Evolutionary conservation across 495 filamentous ascomycete species (phyloP), one percentile per base, ranked within the genome.

Genomic region (Penicillium paradoxum): DNA sequence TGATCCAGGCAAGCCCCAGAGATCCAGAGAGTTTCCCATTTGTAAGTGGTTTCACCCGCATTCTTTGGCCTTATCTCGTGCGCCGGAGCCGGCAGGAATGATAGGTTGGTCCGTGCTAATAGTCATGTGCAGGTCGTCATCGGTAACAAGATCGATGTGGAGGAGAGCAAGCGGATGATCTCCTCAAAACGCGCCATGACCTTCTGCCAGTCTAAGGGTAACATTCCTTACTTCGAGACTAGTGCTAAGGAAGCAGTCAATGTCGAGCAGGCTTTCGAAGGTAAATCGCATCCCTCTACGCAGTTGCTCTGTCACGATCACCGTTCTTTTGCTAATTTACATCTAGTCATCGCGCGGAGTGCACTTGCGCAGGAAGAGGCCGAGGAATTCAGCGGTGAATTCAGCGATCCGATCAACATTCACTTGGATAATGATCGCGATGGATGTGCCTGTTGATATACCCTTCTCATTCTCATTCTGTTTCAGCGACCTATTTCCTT

Each of bases 1-100:
- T 99, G 59, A 96, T 99, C 58, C 93, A 99, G 70, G 93, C 93
- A 4, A 95, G 89, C 56, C 93, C 95, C 10, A 83, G 92, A 66
- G 95, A 97, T 64, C 93, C 93, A 4, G 93, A 97, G 73, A 95
- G 83, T 70, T 99, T 99, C 67, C 93, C 93, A 40, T 99, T 99
- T 68, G 93, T 96, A 75, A 73, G 87, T 74, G 36, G 6, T 9
- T n/a, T 19, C 10, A n/a, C 15, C 17, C 13, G 30, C 39, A 13
- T 42, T 38, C 19, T 34, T 48, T 8, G 19, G 25, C 3, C 18
- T 37, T 45, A 9, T 17, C 49, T 53, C 19, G 15, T 32, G 14
- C 36, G 29, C 11, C 7, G 14, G 6, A n/a, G 43, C 22, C 21
- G 18, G 14, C 19, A 36, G 43, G 11, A 51, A 51, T 51, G 39